These are phyloP conservation scores for Nothopassalora personata DNA, from an alignment of 2,329 filamentous ascomycete species.

Conservation along the genomic window DNA sequence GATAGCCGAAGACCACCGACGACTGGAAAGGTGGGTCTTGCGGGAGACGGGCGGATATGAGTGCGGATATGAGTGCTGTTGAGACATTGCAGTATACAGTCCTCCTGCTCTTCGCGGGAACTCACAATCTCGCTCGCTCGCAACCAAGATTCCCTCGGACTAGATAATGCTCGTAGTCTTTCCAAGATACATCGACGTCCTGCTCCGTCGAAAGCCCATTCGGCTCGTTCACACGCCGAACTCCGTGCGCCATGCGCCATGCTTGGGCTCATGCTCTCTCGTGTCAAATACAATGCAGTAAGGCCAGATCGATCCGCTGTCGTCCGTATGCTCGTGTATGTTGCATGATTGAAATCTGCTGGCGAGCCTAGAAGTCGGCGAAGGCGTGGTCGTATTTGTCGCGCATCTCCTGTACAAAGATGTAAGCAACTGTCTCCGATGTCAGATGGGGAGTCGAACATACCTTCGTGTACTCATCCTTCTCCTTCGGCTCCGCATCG, in stretches of 20 bases:
- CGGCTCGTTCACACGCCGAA: neutral
- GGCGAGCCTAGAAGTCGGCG: conserved; percentile 55
- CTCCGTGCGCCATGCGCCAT: conserved; percentile 19
- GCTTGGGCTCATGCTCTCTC: conserved; percentile 13
- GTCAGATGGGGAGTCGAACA: neutral
- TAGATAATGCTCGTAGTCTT: neutral
- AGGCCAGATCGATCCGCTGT: conserved; percentile 1
- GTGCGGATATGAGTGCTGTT: neutral
- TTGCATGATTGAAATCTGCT: conserved; percentile 3
- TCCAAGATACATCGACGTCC: neutral
- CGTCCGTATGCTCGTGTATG: conserved; percentile 1
- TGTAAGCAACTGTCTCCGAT: neutral
- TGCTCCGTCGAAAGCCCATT: neutral
- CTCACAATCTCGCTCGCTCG: too few relatives aligned
- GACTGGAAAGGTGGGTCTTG: neutral
- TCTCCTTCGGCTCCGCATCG: conserved; percentile 64
- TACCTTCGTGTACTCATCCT: conserved; percentile 59
- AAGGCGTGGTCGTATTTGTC: conserved; percentile 67
- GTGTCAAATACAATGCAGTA: conserved; percentile 16
- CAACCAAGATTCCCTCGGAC: neutral
- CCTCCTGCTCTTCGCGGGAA: too few relatives aligned
- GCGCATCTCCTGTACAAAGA: conserved; percentile 49
- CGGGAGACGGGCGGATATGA: neutral
- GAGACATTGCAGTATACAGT: too few relatives aligned
- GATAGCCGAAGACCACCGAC: neutral